A percentile compares a stretch with the other conserved stretches of the same genome.
Conservation (phyloP, 2,329 filamentous ascomycete genomes). For the Alternaria tenuissima region DNA sequence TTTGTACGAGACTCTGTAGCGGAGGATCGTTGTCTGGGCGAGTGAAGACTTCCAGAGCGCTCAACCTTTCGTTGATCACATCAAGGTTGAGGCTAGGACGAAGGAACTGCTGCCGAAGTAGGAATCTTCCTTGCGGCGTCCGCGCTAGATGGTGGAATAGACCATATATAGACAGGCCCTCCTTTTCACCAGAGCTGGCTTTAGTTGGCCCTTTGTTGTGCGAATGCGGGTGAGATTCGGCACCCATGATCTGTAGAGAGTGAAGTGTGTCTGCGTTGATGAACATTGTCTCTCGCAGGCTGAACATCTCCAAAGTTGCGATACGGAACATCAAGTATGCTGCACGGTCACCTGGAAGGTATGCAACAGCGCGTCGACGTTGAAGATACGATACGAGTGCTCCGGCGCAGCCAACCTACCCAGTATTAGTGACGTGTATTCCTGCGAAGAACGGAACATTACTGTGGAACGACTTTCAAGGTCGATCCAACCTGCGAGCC, state of each 20-base stretch:
- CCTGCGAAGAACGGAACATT: conserved; percentile 7
- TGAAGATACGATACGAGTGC: conserved; percentile 83
- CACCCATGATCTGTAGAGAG: conserved; percentile 84
- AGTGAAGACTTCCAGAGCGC: conserved; percentile 72
- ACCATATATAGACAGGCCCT: conserved; percentile 83
- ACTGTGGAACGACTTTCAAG: conserved; percentile 77
- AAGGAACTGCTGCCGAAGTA: conserved; percentile 81
- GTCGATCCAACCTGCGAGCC: conserved; percentile 74
- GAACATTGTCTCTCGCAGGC: conserved; percentile 72
- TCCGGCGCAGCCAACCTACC: conserved; percentile 82
- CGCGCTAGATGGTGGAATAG: conserved; percentile 77
- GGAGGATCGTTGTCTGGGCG: conserved; percentile 70
- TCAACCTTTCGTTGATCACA: conserved; percentile 75
- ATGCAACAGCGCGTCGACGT: conserved; percentile 69
- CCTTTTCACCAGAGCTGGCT: conserved; percentile 72
- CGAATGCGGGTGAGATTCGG: conserved; percentile 82
- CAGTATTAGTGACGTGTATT: conserved; percentile 10
- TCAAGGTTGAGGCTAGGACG: conserved; percentile 75
- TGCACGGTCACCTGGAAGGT: conserved; percentile 67
- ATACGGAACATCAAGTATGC: conserved; percentile 67
- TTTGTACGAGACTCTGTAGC: conserved; percentile 65
- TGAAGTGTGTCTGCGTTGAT: conserved; percentile 80
- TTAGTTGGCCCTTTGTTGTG: conserved; percentile 75
- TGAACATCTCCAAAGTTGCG: conserved; percentile 76
- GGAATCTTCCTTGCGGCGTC: conserved; percentile 79